Percentiles rank a stretch among this genome's conserved stretches.
phyloP scores from a whole-genome alignment of 163 green algal species.

The Smithsoniella earleae region DNA sequence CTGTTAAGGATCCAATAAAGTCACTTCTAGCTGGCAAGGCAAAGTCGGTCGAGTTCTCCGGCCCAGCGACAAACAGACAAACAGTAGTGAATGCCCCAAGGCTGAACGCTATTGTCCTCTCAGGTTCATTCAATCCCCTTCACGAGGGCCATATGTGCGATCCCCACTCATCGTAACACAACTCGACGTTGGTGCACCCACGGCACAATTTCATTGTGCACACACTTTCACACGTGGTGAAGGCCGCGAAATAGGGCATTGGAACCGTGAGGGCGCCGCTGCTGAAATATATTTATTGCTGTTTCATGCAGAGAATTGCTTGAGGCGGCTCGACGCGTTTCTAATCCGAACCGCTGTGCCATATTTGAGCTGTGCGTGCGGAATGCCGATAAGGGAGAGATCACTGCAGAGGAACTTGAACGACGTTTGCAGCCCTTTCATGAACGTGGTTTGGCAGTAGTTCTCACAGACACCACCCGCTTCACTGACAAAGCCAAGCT shows the following conservation, averaged over 20 bases:
- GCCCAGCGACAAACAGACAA: neutral
- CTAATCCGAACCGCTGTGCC: neutral
- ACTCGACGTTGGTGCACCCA: neutral
- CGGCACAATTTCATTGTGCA: neutral
- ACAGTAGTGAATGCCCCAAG: slow-evolving; percentile 29
- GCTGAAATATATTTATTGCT: neutral
- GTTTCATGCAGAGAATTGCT: slow-evolving; percentile 18
- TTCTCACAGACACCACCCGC: slow-evolving; percentile 15
- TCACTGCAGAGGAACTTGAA: slow-evolving; percentile 13
- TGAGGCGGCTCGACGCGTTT: neutral
- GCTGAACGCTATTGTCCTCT: neutral
- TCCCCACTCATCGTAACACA: neutral
- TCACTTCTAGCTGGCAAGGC: neutral
- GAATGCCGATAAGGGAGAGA: slow-evolving; percentile 32
- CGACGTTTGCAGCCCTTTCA: slow-evolving; percentile 21
- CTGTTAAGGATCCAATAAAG: neutral
- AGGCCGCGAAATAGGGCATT: neutral
- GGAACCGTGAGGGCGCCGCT: neutral
- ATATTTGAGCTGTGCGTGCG: slow-evolving; percentile 31
- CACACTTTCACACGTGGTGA: neutral
- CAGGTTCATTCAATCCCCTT: slow-evolving; percentile 35
- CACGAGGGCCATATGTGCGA: slow-evolving; percentile 31
- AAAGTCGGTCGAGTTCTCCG: neutral
- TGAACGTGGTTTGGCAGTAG: slow-evolving; percentile 13
- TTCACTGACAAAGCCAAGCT: slow-evolving; percentile 31